phyloP scores from a whole-genome alignment of 2,329 filamentous ascomycete species.

The Penicillium vulpinum region DNA sequence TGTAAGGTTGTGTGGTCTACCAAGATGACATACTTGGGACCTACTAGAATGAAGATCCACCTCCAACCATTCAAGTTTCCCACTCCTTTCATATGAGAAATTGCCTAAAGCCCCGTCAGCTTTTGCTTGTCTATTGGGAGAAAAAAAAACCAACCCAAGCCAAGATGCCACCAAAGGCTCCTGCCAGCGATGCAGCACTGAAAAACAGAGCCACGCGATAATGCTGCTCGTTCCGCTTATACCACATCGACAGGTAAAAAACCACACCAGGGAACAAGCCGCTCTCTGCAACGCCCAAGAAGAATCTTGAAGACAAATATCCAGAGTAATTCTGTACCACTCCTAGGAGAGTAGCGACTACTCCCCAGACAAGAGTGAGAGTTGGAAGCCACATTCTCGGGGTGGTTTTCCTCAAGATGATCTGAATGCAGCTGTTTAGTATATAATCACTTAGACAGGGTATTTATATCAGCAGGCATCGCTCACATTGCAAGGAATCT shows the following conservation, averaged over 20 bases:
- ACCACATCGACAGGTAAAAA: slow-evolving; percentile 65
- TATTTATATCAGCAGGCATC: background rate
- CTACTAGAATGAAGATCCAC: slow-evolving; percentile 63
- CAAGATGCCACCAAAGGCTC: slow-evolving; percentile 62
- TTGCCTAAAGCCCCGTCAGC: slow-evolving; percentile 39
- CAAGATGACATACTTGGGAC: background rate
- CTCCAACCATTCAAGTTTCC: slow-evolving; percentile 58
- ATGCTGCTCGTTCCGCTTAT: slow-evolving; percentile 42
- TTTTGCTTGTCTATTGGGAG: background rate
- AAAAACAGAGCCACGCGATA: slow-evolving; percentile 54
- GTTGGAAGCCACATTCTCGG: slow-evolving; percentile 43
- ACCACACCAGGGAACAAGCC: slow-evolving; percentile 57
- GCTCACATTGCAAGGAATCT: slow-evolving; percentile 43
- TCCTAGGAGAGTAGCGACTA: slow-evolving; percentile 53
- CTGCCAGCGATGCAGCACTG: slow-evolving; percentile 58
- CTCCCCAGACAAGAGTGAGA: slow-evolving; percentile 50
- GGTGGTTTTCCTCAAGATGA: slow-evolving; percentile 41
- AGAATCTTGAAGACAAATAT: slow-evolving; percentile 51
- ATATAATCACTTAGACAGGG: background rate
- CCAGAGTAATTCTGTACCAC: slow-evolving; percentile 51
- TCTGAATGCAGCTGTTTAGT: background rate
- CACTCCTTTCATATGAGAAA: slow-evolving; percentile 50
- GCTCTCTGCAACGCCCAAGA: slow-evolving; percentile 55
- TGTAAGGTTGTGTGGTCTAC: background rate
- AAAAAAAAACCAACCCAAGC: slow-evolving; percentile 44